Evolutionary conservation across 208 protist species (phyloP).

Genomic region (Trypanosoma rangeli): DNA sequence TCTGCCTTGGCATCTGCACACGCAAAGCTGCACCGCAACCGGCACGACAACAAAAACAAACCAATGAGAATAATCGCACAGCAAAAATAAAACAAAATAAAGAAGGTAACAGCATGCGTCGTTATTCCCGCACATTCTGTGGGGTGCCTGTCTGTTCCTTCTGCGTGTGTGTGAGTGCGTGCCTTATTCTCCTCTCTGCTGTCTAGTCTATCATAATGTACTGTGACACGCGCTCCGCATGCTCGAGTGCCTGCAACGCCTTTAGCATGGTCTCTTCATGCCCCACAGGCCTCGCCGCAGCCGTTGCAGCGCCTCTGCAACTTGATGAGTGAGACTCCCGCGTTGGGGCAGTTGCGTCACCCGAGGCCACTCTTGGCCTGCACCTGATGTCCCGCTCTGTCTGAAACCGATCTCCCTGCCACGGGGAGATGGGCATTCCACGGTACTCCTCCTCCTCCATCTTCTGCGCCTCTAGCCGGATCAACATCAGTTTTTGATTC

Average conservation of each 20-base stretch:
- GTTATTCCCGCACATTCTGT: too few relatives aligned
- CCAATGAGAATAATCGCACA: slow-evolving; percentile 39
- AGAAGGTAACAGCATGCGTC: too few relatives aligned
- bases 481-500: slow-evolving; percentile 8
- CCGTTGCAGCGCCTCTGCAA: not conserved
- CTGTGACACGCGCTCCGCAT: slow-evolving; percentile 27
- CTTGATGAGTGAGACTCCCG: not conserved
- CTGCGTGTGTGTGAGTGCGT: too few relatives aligned
- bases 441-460: not conserved
- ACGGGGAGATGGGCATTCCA: not conserved
- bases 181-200: not conserved
- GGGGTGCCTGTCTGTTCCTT: too few relatives aligned
- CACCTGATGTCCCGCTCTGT: not conserved
- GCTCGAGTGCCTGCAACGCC: slow-evolving; percentile 23
- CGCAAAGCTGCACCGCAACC: too few relatives aligned
- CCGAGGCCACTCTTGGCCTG: not conserved
- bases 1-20: too few relatives aligned
- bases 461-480: not conserved
- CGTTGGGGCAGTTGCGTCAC: not conserved
- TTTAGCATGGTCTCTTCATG: slow-evolving; percentile 13
- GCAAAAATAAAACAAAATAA: slow-evolving; percentile 17
- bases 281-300: not conserved
- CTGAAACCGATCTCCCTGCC: not conserved
- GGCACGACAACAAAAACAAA: too few relatives aligned
- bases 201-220: slow-evolving; percentile 23